Conservation (phyloP, 179 eudicot species). For the Silene noctiflora region DNA sequence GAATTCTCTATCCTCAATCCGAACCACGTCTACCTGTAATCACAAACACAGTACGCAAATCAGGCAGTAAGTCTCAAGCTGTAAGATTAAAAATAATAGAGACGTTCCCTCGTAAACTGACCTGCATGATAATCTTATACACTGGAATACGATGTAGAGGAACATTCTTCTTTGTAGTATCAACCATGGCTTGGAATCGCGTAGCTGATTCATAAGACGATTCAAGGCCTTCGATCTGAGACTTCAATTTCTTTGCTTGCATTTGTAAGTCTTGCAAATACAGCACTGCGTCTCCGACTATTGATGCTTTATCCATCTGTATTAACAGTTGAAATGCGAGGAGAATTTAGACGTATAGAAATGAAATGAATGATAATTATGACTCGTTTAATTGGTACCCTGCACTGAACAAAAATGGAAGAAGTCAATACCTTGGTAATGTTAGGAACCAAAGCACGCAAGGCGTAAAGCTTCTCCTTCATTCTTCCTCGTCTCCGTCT, state of each 20-base stretch:
- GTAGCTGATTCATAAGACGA: slow-evolving; percentile 35
- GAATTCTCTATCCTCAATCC: slow-evolving; percentile 62
- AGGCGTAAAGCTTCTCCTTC: slow-evolving; percentile 88
- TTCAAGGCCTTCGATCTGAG: slow-evolving; percentile 57
- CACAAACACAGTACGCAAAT: too few species aligned
- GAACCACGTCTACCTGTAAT: slow-evolving; percentile 53
- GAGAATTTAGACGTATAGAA: too few species aligned
- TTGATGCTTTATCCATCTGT: slow-evolving; percentile 96
- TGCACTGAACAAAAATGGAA: background rate
- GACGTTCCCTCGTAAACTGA: background rate
- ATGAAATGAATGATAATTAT: too few species aligned
- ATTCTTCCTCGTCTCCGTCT: slow-evolving; percentile 74
- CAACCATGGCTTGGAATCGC: slow-evolving; percentile 23
- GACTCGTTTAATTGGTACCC: too few species aligned
- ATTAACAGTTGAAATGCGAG: background rate
- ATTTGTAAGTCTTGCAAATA: slow-evolving; percentile 71
- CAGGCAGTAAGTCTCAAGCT: too few species aligned
- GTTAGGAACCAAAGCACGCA: slow-evolving; percentile 89
- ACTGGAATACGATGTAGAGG: slow-evolving; percentile 21
- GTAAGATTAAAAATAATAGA: too few species aligned
- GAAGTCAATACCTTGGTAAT: slow-evolving; percentile 65
- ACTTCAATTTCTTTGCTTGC: slow-evolving; percentile 58
- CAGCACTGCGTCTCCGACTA: slow-evolving; percentile 75
- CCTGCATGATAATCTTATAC: slow-evolving; percentile 56
- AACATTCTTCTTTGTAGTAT: slow-evolving; percentile 24